Evolutionary conservation across 2,329 filamentous ascomycete species (phyloP), one percentile per base, ranked within the genome.

Genomic region (Fusarium bulbicola): DNA sequence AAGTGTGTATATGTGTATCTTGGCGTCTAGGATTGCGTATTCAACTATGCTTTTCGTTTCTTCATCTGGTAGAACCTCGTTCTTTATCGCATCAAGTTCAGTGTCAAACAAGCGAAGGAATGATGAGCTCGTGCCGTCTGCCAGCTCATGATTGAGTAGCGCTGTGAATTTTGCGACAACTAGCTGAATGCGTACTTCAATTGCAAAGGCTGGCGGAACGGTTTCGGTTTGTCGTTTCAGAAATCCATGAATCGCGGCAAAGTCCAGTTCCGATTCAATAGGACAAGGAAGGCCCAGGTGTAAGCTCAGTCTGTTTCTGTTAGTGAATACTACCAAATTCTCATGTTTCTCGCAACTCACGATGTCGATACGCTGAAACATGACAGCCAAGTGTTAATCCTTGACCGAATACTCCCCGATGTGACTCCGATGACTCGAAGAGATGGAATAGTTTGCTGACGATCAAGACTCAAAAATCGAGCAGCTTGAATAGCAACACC

Each of bases 401-500:
- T 74, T 1, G 73, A 67, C 9, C 59, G 59, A 4, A 61, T 72
- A 1, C 57, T 66, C 0, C 72, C 72, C 0, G 73, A 63, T 3
- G 63, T 36, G 7, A 75, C 73, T 2, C 73, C 72, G 1, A 75
- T 47, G 1, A 59, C 67, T 3, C 73, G 59, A 5, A 61, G 45
- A 0, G 69, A 61, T 1, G 73, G 73, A 1, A 73, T 60, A 0
- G 69, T 68, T 7, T 75, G 73, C 26, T 75, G 66, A 1, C 73
- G 60, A 20, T 75, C 73, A 2, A 75, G 54, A 18, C 73, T 69
- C 46, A 75, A 30, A 15, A 63, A 74, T n/a, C 73, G 56, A 1
- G 73, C 72, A 13, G 73, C 72, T 28, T 75, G 72, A 2, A 74
- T 71, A 4, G 66, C 69, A 3, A 74, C 49, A 10, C 73, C 73